Percentiles rank a stretch among this genome's conserved stretches.
Evolutionary conservation across 495 filamentous ascomycete species (phyloP).

Genomic region (Penicillium ochrochloron): DNA sequence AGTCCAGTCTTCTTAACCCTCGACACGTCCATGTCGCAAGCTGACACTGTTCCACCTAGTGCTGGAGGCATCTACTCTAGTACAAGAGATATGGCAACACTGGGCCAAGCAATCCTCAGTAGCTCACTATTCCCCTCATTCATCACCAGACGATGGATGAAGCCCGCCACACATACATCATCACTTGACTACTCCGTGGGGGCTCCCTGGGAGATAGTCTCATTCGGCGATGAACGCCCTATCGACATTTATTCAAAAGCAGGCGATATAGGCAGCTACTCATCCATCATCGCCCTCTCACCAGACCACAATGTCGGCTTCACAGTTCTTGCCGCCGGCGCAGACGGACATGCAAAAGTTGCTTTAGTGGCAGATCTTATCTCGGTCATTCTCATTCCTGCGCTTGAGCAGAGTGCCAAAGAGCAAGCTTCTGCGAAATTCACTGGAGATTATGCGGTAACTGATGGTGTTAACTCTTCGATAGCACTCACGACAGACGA

Average conservation of each 20-base stretch:
- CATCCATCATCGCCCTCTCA: constrained; percentile 48
- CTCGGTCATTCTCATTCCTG: constrained; percentile 43
- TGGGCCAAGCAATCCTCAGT: constrained; percentile 60
- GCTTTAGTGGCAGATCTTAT: constrained; percentile 36
- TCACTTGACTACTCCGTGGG: constrained; percentile 51
- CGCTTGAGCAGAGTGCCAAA: constrained; percentile 50
- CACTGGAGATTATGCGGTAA: constrained; percentile 42
- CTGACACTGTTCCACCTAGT: constrained; percentile 29
- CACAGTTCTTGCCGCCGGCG: constrained; percentile 50
- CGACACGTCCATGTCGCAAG: neutral
- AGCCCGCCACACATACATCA: constrained; percentile 55
- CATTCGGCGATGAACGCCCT: constrained; percentile 23
- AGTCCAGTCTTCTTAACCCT: constrained; percentile 20
- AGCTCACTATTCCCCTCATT: constrained; percentile 49
- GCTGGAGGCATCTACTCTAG: constrained; percentile 64
- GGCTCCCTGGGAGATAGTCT: constrained; percentile 61
- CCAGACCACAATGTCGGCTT: constrained; percentile 61
- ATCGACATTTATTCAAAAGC: constrained; percentile 61
- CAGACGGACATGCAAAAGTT: constrained; percentile 19
- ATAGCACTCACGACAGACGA: constrained; percentile 49
- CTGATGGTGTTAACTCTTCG: constrained; percentile 40
- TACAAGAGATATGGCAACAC: constrained; percentile 50
- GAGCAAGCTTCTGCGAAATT: constrained; percentile 42
- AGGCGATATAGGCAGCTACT: constrained; percentile 55
- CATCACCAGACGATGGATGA: constrained; percentile 61